Evolutionary conservation across 2,329 filamentous ascomycete genomes (phyloP), one percentile per base, ranked within the genome.

Genomic region (Fusarium luffae): DNA sequence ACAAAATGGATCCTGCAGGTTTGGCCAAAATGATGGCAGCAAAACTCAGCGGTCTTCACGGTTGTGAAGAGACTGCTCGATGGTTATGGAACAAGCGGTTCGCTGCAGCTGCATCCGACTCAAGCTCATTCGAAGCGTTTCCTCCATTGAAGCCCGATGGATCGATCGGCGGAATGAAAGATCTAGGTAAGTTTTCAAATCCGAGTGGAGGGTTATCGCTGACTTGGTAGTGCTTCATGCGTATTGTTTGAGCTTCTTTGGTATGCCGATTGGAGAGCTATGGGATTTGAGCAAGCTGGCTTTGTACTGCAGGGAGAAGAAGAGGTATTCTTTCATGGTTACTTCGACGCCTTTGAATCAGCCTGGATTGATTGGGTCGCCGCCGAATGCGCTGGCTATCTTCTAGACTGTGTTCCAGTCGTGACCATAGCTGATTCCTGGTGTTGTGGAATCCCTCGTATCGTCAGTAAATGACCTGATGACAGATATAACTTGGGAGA

Each of bases 71-170:
- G 46, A 84, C 89, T 6, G 80, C 88, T 10, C 85, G 87, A 55
- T 93, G 90, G 90, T 67, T 93, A 62, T 90, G 92, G 81, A 89
- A 93, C 73, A 87, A 85, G 69, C 89, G 90, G 54, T 92, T 93
- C 70, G 83, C 90, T 0, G 88, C 87, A 1, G 89, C 91, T 2
- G 89, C 85, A 0, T 88, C 88, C 0, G 91, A 93, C 74, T 81
- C 84, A 14, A 86, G 85, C 21, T 82, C 85, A 0, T 92, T 93
- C 66, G 91, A 93, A 79, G 84, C 85, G 1, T 87, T 88, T 78
- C 89, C 89, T 3, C 85, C 86, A 1, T 55, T 85, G 34, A 81
- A 83, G 56, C 67, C 78, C 7, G 81, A 84, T 52, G 82, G 82
- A 2, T 77, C 77, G 0, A 40, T 56, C 1, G 79, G 78, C 3